Evolutionary conservation across 306 rosid genomes (phyloP).

Genomic region (Malus fusca): DNA sequence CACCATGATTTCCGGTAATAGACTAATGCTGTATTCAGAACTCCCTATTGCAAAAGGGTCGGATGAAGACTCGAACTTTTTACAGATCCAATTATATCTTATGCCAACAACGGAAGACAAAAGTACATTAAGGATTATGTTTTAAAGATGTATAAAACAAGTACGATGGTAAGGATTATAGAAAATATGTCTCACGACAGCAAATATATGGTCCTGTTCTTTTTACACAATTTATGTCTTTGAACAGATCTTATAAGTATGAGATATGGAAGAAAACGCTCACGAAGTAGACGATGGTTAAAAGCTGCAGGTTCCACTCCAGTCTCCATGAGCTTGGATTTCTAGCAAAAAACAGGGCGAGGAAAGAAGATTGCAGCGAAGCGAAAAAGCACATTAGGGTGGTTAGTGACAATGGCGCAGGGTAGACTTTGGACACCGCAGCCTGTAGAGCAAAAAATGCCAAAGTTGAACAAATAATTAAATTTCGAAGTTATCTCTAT

Average conservation of each 20-base stretch:
- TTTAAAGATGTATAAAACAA: no score
- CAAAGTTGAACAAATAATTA: neutral
- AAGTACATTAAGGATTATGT: neutral
- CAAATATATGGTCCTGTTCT: neutral
- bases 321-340: conserved; percentile 23
- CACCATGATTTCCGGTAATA: conserved; percentile 35
- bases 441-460: conserved; percentile 2
- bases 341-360: conserved; percentile 19
- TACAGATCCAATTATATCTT: neutral
- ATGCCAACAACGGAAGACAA: neutral
- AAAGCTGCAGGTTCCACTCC: conserved; percentile 27
- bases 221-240: no score
- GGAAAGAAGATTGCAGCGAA: conserved; percentile 24
- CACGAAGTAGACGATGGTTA: conserved; percentile 30
- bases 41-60: conserved; percentile 13
- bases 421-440: conserved; percentile 22
- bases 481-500: neutral
- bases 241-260: no score
- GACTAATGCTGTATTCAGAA: conserved; percentile 18
- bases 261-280: neutral
- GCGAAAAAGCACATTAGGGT: conserved; percentile 29
- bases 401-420: conserved; percentile 19
- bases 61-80: neutral
- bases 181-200: neutral
- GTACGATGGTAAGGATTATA: neutral